Evolutionary conservation across 2,329 filamentous ascomycete species (phyloP), one percentile per base, ranked within the genome.

Genomic region (Trichocomaceae sp.): DNA sequence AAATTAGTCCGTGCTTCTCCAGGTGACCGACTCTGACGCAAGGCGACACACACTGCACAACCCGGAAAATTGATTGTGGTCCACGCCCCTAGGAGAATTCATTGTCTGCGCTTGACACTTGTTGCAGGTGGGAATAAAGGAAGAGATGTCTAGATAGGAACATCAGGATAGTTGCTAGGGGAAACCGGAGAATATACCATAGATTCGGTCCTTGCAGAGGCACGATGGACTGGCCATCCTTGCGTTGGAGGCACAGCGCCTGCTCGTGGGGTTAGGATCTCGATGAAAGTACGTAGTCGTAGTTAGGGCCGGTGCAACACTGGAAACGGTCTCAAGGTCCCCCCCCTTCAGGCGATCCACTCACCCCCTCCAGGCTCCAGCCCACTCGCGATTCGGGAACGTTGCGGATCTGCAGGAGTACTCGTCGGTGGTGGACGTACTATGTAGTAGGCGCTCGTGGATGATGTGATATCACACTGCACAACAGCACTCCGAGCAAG

Each of bases 131-230:
- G 33, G 44, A 47, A 33, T 9, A 46, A 39, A 49, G 39, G 17
- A 35, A 46, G 54, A 47, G 48, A 23, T n/a, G 2, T 4, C 39
- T 42, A 20, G 39, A 42, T 42, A 42, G 19, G 39, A 42, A 42
- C 39, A 42, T 20, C 22, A 42, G 55, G 50, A 51, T 56, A 53
- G 55, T 53, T 52, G 54, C 54, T 47, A 47, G 37, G 54, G 54
- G 54, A 56, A 26, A 56, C 54, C 54, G 54, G 54, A 52, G 54
- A 52, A 51, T 51, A 46, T 47, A 35, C 31, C 31, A 50, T 51
- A 39, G 41, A 42, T 39, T 17, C 45, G 44, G 47, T 42, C 54
- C 54, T 56, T 56, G 54, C 54, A 56, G 53, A 47, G 20, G 47
- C 47, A 50, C 41, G 53, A 50, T 46, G 41, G 52, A 50, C 17